A percentile compares a stretch with the other conserved stretches of the same genome.
Evolutionary conservation across 2,329 filamentous ascomycete species (phyloP).

Genomic region (Parafenestella ontariensis): DNA sequence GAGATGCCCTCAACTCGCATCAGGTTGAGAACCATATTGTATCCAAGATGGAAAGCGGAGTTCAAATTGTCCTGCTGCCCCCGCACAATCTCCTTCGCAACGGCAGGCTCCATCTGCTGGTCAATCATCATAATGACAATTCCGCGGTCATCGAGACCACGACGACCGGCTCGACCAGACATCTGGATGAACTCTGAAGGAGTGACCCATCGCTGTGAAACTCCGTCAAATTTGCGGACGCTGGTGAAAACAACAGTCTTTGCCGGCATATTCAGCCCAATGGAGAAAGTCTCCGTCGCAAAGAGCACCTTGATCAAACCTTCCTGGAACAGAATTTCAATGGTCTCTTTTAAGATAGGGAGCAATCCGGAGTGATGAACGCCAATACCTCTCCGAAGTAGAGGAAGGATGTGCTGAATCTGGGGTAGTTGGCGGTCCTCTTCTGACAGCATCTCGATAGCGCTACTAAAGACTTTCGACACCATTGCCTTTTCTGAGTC

Average conservation of each 20-base stretch:
- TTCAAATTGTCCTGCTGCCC: constrained; percentile 97
- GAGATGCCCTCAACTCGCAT: constrained; percentile 99
- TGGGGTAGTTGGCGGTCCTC: constrained; percentile 89
- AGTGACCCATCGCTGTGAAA: constrained; percentile 80
- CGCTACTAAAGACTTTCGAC: constrained; percentile 89
- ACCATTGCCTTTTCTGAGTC: constrained; percentile 96
- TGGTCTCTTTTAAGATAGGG: constrained; percentile 96
- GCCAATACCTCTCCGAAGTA: constrained; percentile 90
- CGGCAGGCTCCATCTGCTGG: constrained; percentile 91
- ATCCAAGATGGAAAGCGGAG: constrained; percentile 95
- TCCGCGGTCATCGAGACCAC: constrained; percentile 95
- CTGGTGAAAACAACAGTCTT: constrained; percentile 99
- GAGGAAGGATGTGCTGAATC: constrained; percentile 86
- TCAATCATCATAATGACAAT: constrained; percentile 99
- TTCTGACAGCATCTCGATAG: constrained; percentile 89
- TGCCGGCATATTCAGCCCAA: constrained; percentile 98
- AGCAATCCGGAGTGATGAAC: constrained; percentile 96
- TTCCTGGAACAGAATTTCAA: constrained; percentile 98
- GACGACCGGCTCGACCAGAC: constrained; percentile 94
- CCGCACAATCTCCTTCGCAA: constrained; percentile 94
- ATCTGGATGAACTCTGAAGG: constrained; percentile 98
- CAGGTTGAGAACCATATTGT: constrained; percentile 98
- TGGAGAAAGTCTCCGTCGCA: constrained; percentile 98
- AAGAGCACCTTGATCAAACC: constrained; percentile 97
- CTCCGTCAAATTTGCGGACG: constrained; percentile 93